Evolutionary conservation across 2,329 filamentous ascomycete species (phyloP).

Genomic region (Cladophialophora immunda): DNA sequence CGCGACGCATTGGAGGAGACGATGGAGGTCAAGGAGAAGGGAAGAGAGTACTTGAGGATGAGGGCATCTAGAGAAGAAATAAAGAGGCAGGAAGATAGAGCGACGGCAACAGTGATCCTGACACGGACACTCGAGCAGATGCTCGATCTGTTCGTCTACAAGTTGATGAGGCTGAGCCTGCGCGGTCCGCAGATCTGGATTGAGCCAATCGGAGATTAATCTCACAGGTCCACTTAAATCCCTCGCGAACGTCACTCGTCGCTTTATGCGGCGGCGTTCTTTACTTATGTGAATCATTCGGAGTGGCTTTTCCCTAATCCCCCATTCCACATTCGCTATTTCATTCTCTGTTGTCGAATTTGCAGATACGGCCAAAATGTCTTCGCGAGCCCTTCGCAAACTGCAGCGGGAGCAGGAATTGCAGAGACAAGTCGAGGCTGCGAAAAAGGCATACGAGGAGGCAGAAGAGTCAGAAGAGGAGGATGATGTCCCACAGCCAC

Average conservation of each 20-base stretch:
- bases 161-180: background rate
- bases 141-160: conserved; percentile 1
- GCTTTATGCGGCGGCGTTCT: background rate
- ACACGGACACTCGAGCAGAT: conserved; percentile 1
- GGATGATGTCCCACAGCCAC: conserved; percentile 43
- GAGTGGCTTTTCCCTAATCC: background rate
- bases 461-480: conserved; percentile 52
- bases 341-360: background rate
- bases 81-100: background rate
- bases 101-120: background rate
- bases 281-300: background rate
- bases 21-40: conserved; percentile 17
- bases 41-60: conserved; percentile 15
- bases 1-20: conserved; percentile 57
- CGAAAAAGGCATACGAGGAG: conserved; percentile 47
- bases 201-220: conserved; percentile 7
- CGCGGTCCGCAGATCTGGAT: background rate
- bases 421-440: conserved; percentile 57
- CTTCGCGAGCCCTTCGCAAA: conserved; percentile 71
- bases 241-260: background rate
- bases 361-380: conserved; percentile 58
- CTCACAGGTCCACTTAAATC: background rate
- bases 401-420: conserved; percentile 69
- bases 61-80: conserved; percentile 22
- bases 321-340: background rate